These are phyloP conservation scores for Penstemon eatonii DNA, from an alignment of 257 asterid genomes.

Conservation along the genomic window DNA sequence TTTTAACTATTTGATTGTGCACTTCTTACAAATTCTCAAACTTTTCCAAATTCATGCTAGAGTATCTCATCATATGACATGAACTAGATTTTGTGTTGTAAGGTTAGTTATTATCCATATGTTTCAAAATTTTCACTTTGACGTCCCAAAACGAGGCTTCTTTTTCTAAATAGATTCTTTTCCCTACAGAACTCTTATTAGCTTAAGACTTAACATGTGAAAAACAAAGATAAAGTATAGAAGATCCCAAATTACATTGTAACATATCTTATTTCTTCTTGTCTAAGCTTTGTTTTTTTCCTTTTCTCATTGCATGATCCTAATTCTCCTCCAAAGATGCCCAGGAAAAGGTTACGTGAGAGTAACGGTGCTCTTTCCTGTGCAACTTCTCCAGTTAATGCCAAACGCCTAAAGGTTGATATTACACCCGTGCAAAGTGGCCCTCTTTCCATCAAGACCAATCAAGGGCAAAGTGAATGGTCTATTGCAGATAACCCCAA, in stretches of 20 bases:
- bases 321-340: background rate
- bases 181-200: too few relatives aligned
- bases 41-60: too few relatives aligned
- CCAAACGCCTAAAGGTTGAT: slow-evolving; percentile 13
- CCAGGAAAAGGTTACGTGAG: background rate
- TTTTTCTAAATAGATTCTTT: too few relatives aligned
- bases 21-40: too few relatives aligned
- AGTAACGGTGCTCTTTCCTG: background rate
- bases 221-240: too few relatives aligned
- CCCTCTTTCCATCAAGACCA: background rate
- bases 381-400: background rate
- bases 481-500: slow-evolving; percentile 1
- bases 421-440: background rate
- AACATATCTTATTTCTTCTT: too few relatives aligned
- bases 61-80: too few relatives aligned
- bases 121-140: background rate
- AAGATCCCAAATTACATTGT: too few relatives aligned
- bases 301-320: background rate
- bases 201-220: too few relatives aligned
- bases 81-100: too few relatives aligned
- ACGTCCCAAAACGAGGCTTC: background rate
- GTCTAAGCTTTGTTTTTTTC: background rate
- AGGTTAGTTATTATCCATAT: too few relatives aligned
- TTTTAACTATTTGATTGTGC: too few relatives aligned
- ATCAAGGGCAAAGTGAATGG: background rate